Evolutionary conservation across 805 yeast species (phyloP).

Genomic region (Debaryomyces castellii): DNA sequence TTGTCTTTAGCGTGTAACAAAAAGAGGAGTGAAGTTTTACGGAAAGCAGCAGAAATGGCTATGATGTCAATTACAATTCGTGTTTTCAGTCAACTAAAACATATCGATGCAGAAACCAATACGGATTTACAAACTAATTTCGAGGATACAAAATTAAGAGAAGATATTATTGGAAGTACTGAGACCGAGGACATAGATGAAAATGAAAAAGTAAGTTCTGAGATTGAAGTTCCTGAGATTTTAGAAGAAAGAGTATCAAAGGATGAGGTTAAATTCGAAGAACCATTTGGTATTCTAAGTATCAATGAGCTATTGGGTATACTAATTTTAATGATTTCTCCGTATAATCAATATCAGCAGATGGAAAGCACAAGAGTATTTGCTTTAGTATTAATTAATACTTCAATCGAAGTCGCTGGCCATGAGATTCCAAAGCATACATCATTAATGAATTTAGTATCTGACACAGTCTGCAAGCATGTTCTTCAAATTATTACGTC

Average conservation of each 20-base stretch:
- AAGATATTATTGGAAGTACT: constrained; percentile 58
- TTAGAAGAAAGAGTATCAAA: not conserved
- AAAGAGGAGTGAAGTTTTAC: constrained; percentile 82
- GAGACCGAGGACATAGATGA: constrained; percentile 10
- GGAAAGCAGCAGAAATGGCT: constrained; percentile 86
- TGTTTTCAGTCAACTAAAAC: constrained; percentile 60
- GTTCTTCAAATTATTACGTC: constrained; percentile 76
- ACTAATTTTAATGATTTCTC: constrained; percentile 76
- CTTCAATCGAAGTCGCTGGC: constrained; percentile 83
- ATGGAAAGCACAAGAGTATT: constrained; percentile 84
- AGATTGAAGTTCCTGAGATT: not conserved
- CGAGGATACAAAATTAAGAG: constrained; percentile 50
- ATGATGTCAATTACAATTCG: constrained; percentile 67
- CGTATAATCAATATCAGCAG: constrained; percentile 78
- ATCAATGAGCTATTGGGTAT: constrained; percentile 75
- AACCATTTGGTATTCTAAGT: constrained; percentile 70
- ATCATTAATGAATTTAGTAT: constrained; percentile 61
- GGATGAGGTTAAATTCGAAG: constrained; percentile 17
- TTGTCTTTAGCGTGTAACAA: constrained; percentile 90
- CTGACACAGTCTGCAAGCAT: constrained; percentile 84
- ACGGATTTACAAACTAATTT: constrained; percentile 50
- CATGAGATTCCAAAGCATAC: constrained; percentile 57
- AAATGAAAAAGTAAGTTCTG: not conserved
- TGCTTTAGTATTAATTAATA: constrained; percentile 72
- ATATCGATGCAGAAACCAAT: constrained; percentile 47